phyloP scores from a whole-genome alignment of 345 rosid genomes.

The Syzygium aqueum region DNA sequence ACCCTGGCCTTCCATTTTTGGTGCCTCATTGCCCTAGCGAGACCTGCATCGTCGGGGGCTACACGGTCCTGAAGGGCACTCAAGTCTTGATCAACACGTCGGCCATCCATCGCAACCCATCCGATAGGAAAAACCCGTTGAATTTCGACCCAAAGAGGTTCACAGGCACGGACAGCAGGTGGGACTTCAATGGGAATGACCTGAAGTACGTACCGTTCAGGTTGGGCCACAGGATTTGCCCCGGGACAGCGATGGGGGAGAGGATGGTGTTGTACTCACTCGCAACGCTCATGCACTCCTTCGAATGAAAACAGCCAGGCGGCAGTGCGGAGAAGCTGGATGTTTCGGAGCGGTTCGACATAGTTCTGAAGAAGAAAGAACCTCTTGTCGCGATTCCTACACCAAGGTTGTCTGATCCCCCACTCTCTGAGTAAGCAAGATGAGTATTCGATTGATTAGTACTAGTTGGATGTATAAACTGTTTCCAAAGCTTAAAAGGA shows the following conservation, averaged over 20 bases:
- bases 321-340: constrained; percentile 16
- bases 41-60: constrained; percentile 22
- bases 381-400: constrained; percentile 37
- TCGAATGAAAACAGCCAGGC: constrained; percentile 38
- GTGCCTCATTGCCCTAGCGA: constrained; percentile 39
- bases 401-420: constrained; percentile 37
- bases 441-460: neutral
- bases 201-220: constrained; percentile 52
- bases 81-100: constrained; percentile 12
- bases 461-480: neutral
- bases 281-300: constrained; percentile 51
- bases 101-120: constrained; percentile 26
- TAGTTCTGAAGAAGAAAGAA: constrained; percentile 44
- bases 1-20: constrained; percentile 30
- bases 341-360: constrained; percentile 40
- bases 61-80: constrained; percentile 29
- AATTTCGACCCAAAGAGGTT: constrained; percentile 24
- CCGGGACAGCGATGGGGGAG: constrained; percentile 51
- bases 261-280: constrained; percentile 44
- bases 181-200: constrained; percentile 44
- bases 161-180: neutral
- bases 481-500: neutral
- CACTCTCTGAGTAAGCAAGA: constrained; percentile 12
- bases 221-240: constrained; percentile 62
- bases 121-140: constrained; percentile 16